Evolutionary conservation across 2,329 filamentous ascomycete species (phyloP).

Genomic region (Fusarium heterosporum): DNA sequence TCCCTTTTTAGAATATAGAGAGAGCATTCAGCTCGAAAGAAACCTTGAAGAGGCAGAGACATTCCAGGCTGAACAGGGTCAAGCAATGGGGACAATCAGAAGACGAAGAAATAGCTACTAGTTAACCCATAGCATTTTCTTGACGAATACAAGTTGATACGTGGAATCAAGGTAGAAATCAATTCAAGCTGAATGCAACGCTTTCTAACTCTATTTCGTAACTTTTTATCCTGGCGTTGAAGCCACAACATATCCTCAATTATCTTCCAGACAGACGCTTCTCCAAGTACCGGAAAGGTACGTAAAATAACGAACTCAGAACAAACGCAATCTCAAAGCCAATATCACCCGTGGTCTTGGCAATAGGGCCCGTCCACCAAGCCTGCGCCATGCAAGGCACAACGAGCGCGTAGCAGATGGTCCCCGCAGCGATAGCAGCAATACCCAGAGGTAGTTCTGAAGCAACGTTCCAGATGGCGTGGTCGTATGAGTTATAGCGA

Average conservation of each 20-base stretch:
- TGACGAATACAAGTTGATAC: too few relatives aligned
- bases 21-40: background rate
- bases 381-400: slow-evolving; percentile 70
- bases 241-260: background rate
- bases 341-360: slow-evolving; percentile 70
- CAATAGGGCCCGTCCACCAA: slow-evolving; percentile 72
- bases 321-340: slow-evolving; percentile 73
- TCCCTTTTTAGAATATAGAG: background rate
- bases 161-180: too few relatives aligned
- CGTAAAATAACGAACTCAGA: slow-evolving; percentile 60
- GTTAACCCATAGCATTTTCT: background rate
- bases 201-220: background rate
- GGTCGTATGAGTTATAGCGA: slow-evolving; percentile 59
- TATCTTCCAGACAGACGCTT: slow-evolving; percentile 50
- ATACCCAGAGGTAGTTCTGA: slow-evolving; percentile 59
- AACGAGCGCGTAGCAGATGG: slow-evolving; percentile 63
- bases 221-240: slow-evolving; percentile 13
- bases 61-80: background rate
- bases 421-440: slow-evolving; percentile 60
- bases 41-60: background rate
- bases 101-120: background rate
- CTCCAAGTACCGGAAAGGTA: slow-evolving; percentile 61
- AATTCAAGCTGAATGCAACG: background rate
- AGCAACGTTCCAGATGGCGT: slow-evolving; percentile 61
- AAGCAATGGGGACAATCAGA: too few relatives aligned